A percentile compares a stretch with the other conserved stretches of the same genome.
Conservation (phyloP, 495 filamentous ascomycete species). For the Penicillium roqueforti region DNA sequence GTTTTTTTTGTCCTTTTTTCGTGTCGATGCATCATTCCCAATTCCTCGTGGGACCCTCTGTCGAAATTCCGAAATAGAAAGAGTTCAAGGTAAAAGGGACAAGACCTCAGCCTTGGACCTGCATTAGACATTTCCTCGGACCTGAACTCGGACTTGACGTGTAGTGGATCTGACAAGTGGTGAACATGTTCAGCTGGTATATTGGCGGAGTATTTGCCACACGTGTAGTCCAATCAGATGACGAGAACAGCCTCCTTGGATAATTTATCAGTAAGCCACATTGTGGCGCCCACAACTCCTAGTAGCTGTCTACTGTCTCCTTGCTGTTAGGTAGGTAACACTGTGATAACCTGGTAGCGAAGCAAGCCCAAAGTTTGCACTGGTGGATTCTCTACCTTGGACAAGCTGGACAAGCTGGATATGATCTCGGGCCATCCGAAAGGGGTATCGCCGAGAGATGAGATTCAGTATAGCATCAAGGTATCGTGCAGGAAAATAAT, state of each 20-base stretch:
- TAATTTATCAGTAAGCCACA: constrained; percentile 7
- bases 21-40: not conserved
- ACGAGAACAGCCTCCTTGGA: not conserved
- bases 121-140: constrained; percentile 3
- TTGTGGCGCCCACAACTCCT: constrained; percentile 5
- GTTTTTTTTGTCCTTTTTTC: not conserved
- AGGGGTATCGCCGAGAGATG: too few species aligned
- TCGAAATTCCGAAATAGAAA: not conserved
- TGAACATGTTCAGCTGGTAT: constrained; percentile 9
- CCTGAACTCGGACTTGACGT: not conserved
- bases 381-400: not conserved
- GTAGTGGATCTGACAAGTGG: constrained; percentile 6
- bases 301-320: not conserved
- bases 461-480: too few species aligned
- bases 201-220: too few species aligned
- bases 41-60: constrained; percentile 17
- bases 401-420: not conserved
- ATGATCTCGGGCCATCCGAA: not conserved
- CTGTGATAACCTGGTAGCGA: not conserved
- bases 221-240: not conserved
- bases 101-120: constrained; percentile 11
- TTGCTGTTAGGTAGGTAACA: not conserved
- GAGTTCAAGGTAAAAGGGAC: not conserved
- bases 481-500: constrained; percentile 13
- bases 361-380: not conserved